Percentiles rank a stretch among this genome's conserved stretches.
Conservation (phyloP, 805 yeast species). For the Hanseniaspora lachancei region DNA sequence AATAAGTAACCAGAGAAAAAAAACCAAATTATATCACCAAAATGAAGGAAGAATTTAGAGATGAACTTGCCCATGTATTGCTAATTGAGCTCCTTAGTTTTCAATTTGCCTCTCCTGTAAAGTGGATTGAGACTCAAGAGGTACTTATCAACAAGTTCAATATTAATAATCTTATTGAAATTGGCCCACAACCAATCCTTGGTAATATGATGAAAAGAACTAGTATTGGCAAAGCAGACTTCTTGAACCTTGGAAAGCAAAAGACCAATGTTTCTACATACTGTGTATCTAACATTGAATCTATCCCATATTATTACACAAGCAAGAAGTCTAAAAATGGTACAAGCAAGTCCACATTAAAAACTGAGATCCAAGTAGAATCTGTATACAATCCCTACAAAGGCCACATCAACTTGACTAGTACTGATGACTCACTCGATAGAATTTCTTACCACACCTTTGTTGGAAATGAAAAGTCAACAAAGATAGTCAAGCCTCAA, state of each 20-base stretch:
- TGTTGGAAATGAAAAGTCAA: background rate
- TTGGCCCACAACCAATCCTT: constrained; percentile 84
- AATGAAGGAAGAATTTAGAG: constrained; percentile 58
- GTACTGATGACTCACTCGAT: background rate
- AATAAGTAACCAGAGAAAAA: background rate
- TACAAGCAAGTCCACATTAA: background rate
- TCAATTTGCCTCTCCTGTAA: constrained; percentile 85
- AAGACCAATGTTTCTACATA: constrained; percentile 31
- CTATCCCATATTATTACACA: constrained; percentile 59
- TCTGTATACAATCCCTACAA: background rate
- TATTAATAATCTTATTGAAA: constrained; percentile 76
- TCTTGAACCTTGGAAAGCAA: constrained; percentile 20
- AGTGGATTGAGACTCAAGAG: constrained; percentile 92
- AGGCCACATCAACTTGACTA: background rate
- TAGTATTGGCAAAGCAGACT: constrained; percentile 67
- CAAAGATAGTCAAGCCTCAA: background rate
- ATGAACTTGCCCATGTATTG: constrained; percentile 71
- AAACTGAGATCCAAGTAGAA: background rate
- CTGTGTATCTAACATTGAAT: constrained; percentile 71
- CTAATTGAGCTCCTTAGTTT: constrained; percentile 77
- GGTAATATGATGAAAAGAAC: constrained; percentile 87
- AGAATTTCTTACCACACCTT: background rate
- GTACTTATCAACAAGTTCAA: constrained; percentile 67
- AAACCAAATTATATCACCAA: background rate
- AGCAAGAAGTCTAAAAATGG: constrained; percentile 18